Base-by-base conservation (phyloP, 805 yeast species). In the Lachancea thermotolerans region DNA sequence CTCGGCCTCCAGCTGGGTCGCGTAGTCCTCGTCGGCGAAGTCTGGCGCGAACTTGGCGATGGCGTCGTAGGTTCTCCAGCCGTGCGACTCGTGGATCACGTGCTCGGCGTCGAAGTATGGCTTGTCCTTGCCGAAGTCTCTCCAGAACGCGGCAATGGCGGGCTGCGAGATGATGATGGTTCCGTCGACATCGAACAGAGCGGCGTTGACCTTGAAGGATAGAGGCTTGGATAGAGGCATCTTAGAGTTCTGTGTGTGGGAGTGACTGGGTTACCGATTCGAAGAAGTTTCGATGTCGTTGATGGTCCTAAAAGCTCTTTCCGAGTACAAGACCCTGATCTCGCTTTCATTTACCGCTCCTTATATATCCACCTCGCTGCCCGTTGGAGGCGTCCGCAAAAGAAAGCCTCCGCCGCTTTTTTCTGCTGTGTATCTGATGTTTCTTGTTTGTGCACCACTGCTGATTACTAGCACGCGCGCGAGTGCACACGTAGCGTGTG, bases 181-280 rank as follows among this genome's bases (percentile, higher is more conserved):
- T 44, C 95, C 95, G 63, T 87, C 95, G 43, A 89, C 79, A 68
- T 87, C 95, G 66, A 87, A 87, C 51, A 85, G 75, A 52, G 75
- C 69, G 34, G 78, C 78, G 54, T 72, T 64, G 40, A 72, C 66
- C 41, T 61, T 62, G 29, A 69, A 47, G 42, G 39, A 63, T 45
- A 39, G 66, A 64, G 54, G 59, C 55, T 34, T 57, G 49, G 40
- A 59, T 55, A 43, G 44, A 41, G 44, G 44, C 45, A 40, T 40
- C 31, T 10, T 39, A 14, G 33, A 30, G 5, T 12, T 30, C 9
- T 30, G 33, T 30, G 33, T 30, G 33, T 30, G 33, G 4, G 33
- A 4, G 33, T 12, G 33, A 5, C 14, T 11, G 14, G 4, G 14
- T 30, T 14, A 8, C 8, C 14, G 33, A 14, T 30, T 30, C 12